A percentile compares a stretch with the other conserved stretches of the same genome.
phyloP scores from a whole-genome alignment of 2,329 filamentous ascomycete genomes.

The Pseudocercospora vitis region DNA sequence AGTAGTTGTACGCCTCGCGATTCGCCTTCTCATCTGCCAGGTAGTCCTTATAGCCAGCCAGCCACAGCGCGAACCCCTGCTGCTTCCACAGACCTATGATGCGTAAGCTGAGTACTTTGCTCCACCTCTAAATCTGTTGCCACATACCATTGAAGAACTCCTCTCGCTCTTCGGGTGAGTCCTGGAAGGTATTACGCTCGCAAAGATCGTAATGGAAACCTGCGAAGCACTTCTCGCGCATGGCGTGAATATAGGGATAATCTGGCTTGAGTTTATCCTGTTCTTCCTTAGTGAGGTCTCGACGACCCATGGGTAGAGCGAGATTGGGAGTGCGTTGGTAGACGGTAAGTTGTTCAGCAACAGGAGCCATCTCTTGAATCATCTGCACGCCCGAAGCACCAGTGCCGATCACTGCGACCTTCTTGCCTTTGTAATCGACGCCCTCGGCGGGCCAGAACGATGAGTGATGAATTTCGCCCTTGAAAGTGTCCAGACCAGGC shows the following conservation, averaged over 20 bases:
- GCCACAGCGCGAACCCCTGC: conserved; percentile 37
- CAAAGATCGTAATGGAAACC: conserved; percentile 61
- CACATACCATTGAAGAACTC: conserved; percentile 46
- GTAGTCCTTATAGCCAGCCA: conserved; percentile 35
- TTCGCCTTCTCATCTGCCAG: conserved; percentile 45
- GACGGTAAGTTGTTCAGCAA: conserved; percentile 50
- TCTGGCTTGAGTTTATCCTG: conserved; percentile 48
- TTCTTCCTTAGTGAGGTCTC: conserved; percentile 50
- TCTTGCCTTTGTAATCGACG: conserved; percentile 58
- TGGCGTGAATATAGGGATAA: conserved; percentile 52
- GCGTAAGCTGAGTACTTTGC: no score
- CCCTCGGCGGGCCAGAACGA: conserved; percentile 45
- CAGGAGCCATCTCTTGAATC: conserved; percentile 55
- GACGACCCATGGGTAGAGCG: conserved; percentile 61
- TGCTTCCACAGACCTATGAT: conserved; percentile 43
- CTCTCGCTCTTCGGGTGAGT: conserved; percentile 45
- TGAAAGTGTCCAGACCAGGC: conserved; percentile 60
- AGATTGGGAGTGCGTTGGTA: conserved; percentile 69
- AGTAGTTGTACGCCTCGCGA: conserved; percentile 48
- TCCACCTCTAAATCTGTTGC: no score
- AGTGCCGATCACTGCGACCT: conserved; percentile 63
- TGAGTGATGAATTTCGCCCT: conserved; percentile 54
- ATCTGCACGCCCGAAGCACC: conserved; percentile 66
- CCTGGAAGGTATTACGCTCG: conserved; percentile 55
- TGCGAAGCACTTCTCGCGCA: conserved; percentile 56